A percentile compares a stretch with the other conserved stretches of the same genome.
These are phyloP conservation scores for Heritiera fomes DNA, from an alignment of 345 rosid species.

Conservation along the genomic window DNA sequence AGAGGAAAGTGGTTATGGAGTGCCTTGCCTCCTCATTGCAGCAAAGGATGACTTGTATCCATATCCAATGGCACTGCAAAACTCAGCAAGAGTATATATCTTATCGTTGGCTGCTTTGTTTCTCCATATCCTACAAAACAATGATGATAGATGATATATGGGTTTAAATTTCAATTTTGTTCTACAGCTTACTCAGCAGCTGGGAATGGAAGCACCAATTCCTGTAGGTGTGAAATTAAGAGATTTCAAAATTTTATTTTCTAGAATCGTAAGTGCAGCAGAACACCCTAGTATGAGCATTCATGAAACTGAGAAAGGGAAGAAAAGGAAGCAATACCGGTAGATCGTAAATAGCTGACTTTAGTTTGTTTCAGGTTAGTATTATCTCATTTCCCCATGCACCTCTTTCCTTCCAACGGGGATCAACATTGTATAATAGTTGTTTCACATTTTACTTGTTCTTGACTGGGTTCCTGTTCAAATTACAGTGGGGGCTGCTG, in stretches of 20 bases:
- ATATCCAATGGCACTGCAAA: slow-evolving; percentile 21
- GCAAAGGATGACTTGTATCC: slow-evolving; percentile 68
- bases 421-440: neutral
- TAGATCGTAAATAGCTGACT: slow-evolving; percentile 63
- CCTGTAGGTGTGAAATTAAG: slow-evolving; percentile 53
- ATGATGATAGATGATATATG: neutral
- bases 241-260: slow-evolving; percentile 50
- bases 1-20: slow-evolving; percentile 60
- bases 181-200: slow-evolving; percentile 61
- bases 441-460: slow-evolving; percentile 8
- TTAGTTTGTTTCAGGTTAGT: slow-evolving; percentile 63
- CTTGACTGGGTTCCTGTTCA: slow-evolving; percentile 14
- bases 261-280: slow-evolving; percentile 57
- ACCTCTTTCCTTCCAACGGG: neutral
- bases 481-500: slow-evolving; percentile 62
- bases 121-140: slow-evolving; percentile 8
- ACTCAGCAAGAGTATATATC: slow-evolving; percentile 45
- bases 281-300: slow-evolving; percentile 68
- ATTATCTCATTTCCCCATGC: neutral
- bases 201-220: slow-evolving; percentile 69
- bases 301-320: slow-evolving; percentile 73
- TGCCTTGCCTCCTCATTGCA: slow-evolving; percentile 74
- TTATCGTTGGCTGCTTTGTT: slow-evolving; percentile 11
- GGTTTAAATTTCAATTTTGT: neutral
- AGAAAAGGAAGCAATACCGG: slow-evolving; percentile 55